phyloP scores from a whole-genome alignment of 768 basidiomycete species.

The Suillus subalutaceus region DNA sequence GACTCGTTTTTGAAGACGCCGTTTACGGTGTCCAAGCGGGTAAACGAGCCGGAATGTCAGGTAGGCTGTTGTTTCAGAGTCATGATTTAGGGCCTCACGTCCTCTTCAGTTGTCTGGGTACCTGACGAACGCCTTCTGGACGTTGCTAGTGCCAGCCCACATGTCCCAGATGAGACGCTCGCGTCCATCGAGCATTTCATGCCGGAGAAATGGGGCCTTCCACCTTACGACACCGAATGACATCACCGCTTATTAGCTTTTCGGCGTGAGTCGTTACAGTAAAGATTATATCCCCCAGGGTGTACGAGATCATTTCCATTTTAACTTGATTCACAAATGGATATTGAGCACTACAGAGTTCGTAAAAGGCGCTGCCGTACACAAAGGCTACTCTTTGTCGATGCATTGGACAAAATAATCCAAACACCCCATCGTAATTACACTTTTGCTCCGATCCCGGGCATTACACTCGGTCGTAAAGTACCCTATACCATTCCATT shows the following conservation, averaged over 20 bases:
- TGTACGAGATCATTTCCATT: not conserved
- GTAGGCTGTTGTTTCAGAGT: slow-evolving; percentile 41
- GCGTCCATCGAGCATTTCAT: slow-evolving; percentile 68
- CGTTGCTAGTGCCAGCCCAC: slow-evolving; percentile 48
- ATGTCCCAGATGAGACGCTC: slow-evolving; percentile 62
- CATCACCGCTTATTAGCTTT: not conserved
- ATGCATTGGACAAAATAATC: not conserved
- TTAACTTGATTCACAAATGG: not conserved
- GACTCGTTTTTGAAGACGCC: slow-evolving; percentile 84
- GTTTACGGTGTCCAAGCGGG: slow-evolving; percentile 78
- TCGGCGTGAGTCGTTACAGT: not conserved
- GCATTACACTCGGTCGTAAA: not conserved
- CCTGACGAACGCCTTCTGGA: slow-evolving; percentile 72
- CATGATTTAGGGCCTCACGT: not conserved
- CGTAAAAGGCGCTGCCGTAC: not conserved
- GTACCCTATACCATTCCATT: not conserved
- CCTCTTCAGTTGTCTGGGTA: slow-evolving; percentile 74
- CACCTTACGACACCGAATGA: slow-evolving; percentile 49
- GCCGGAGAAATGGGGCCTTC: slow-evolving; percentile 86
- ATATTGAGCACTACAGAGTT: not conserved
- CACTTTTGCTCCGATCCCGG: not conserved
- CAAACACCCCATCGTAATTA: not conserved
- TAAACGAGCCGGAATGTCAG: slow-evolving; percentile 84
- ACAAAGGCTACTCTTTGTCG: not conserved
- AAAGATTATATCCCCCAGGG: not conserved